Evolutionary conservation across 2,329 filamentous ascomycete genomes (phyloP).

Genomic region (Rachicladosporium sp.): DNA sequence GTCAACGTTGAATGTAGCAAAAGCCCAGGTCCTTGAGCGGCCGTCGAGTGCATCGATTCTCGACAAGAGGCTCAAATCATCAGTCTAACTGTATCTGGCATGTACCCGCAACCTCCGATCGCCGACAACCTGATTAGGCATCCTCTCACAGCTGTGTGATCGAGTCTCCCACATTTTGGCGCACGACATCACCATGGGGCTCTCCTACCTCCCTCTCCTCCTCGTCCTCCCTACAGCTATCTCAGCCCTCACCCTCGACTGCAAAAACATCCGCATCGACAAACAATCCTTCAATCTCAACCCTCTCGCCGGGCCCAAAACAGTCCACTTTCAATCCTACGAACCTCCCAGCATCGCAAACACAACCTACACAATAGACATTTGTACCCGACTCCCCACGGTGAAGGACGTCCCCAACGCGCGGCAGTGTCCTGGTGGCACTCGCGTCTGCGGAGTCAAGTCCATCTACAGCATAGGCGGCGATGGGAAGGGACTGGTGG

Average conservation of each 20-base stretch:
- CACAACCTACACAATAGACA: constrained; percentile 69
- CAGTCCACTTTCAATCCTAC: constrained; percentile 45
- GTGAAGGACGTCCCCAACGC: constrained; percentile 43
- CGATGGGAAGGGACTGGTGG: constrained; percentile 34
- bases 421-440: constrained; percentile 53
- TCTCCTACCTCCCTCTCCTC: constrained; percentile 11
- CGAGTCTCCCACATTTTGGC: too few species aligned
- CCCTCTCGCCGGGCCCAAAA: constrained; percentile 53
- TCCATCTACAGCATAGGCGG: constrained; percentile 38
- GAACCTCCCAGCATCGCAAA: constrained; percentile 47
- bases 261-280: constrained; percentile 49
- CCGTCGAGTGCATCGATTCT: too few species aligned
- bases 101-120: too few species aligned
- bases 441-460: constrained; percentile 67
- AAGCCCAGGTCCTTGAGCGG: too few species aligned
- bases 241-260: constrained; percentile 43
- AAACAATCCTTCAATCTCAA: constrained; percentile 52
- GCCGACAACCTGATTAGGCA: too few species aligned
- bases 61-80: too few species aligned
- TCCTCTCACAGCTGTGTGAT: too few species aligned
- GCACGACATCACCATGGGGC: too few species aligned
- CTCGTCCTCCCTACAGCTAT: constrained; percentile 22
- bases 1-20: too few species aligned
- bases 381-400: constrained; percentile 57
- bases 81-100: too few species aligned